These are phyloP conservation scores for Aristolochia fimbriata DNA, from an alignment of 164 flowering plant genomes.

Conservation along the genomic window DNA sequence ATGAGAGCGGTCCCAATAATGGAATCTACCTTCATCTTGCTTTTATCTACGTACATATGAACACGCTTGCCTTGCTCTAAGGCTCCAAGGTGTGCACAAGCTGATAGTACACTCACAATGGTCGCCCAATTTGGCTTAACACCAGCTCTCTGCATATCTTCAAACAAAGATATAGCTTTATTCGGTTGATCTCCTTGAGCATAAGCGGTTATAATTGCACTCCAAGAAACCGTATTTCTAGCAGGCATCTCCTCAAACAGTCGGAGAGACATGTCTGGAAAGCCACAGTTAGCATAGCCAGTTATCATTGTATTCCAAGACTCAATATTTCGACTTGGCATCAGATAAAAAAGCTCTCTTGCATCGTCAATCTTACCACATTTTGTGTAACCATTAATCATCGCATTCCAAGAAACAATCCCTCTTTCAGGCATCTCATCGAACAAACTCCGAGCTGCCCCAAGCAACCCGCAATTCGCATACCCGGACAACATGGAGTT, in stretches of 20 bases:
- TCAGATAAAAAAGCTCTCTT: conserved; percentile 8
- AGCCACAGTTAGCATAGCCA: conserved; percentile 9
- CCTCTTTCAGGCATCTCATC: conserved; percentile 10
- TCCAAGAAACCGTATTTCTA: conserved; percentile 12
- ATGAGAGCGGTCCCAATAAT: conserved; percentile 36
- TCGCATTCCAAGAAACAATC: conserved; percentile 10
- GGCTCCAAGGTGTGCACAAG: conserved; percentile 9
- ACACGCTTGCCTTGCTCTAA: conserved; percentile 7
- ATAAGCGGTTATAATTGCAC: conserved; percentile 9
- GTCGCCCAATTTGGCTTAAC: conserved; percentile 10
- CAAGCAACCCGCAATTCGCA: conserved; percentile 1
- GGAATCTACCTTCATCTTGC: conserved; percentile 8
- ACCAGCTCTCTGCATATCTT: conserved; percentile 2
- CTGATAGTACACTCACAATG: conserved; percentile 11
- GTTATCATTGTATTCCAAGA: conserved; percentile 12
- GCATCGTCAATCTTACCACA: conserved; percentile 5
- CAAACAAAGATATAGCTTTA: conserved; percentile 8
- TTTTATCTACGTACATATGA: conserved; percentile 6
- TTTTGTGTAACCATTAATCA: conserved; percentile 7
- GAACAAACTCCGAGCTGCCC: conserved; percentile 1
- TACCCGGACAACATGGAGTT: conserved; percentile 12
- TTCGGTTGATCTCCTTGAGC: conserved; percentile 4
- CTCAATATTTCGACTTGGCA: conserved; percentile 9
- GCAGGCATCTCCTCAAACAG: conserved; percentile 11
- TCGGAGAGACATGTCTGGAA: background rate